Base-by-base conservation (phyloP, 176 grass and related monocot genomes). In the Eleusine coracana region DNA sequence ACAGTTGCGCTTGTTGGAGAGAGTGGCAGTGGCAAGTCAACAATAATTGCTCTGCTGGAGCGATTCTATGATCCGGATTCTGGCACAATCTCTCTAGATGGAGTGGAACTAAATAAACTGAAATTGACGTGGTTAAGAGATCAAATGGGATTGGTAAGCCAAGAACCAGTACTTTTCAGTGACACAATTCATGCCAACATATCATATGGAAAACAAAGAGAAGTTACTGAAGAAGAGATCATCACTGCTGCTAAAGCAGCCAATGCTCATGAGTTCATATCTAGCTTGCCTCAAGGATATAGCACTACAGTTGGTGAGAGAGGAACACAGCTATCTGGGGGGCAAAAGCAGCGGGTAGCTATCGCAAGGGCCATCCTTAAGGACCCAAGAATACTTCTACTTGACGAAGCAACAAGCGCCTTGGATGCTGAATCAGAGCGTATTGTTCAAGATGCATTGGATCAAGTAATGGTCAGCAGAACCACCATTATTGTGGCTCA, bases 11-110 rank as follows among this genome's bases (percentile, higher is more conserved):
- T 88, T 77, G 93, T 92, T 36, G 88, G 90, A 81, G 85, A 92
- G 85, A 95, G 93, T 40, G 93, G 93, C 5, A 95, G 93, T 41
- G 90, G 93, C 2, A 95, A 95, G 56, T 92, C 90, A 15, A 95
- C 93, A 42, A 55, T 84, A 65, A 95, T 95, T 64, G 75, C 93
- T 64, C 74, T 95, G 38, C 82, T 95, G 10, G 85, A 92, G 82
- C 50, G 93, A 71, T 95, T 92, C 44, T 92, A 95, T 23, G 85
- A 95, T 10, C 82, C 85, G 3, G 85, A 86, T 52, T 88, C 75
- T 37, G 82, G 93, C 58, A 83, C 80, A 60, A 90, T 95, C 31
- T 84, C 81, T 45, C 80, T 92, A 31, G 93, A 90, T 3, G 80
- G 85, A 54, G 68, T 78, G 71, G 75, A 92, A 31, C 70, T 92